Percentiles rank a stretch among this genome's conserved stretches.
Conservation (phyloP, 257 asterid genomes). For the Cynanchum wilfordii region DNA sequence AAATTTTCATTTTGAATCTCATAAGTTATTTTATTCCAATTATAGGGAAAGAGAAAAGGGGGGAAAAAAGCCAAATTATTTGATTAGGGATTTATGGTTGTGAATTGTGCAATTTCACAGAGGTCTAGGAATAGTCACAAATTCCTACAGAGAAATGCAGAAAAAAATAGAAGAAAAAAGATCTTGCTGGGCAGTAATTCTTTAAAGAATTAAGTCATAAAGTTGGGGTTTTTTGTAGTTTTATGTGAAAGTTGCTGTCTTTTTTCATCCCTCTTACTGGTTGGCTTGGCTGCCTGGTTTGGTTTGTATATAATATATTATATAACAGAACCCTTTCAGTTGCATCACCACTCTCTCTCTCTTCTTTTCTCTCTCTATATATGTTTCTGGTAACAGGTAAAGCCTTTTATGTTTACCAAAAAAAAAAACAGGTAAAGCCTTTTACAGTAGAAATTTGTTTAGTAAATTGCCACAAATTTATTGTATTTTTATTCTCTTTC, state of each 20-base stretch:
- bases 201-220: not conserved
- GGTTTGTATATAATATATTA: not conserved
- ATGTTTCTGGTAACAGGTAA: conserved; percentile 2
- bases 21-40: too few relatives aligned
- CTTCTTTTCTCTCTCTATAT: not conserved
- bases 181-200: not conserved
- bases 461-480: not conserved
- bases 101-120: not conserved
- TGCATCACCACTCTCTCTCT: not conserved
- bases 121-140: not conserved
- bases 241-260: not conserved
- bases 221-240: not conserved
- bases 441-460: conserved; percentile 11
- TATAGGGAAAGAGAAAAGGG: too few relatives aligned
- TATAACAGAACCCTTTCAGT: conserved; percentile 1
- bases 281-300: not conserved
- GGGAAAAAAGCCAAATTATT: not conserved
- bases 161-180: not conserved
- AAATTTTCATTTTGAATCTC: too few relatives aligned
- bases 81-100: not conserved
- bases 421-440: conserved; percentile 16
- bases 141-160: not conserved
- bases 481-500: conserved; percentile 1
- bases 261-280: conserved; percentile 10
- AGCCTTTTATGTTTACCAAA: too few relatives aligned